These are phyloP conservation scores for Metschnikowia bowlesiae DNA, from an alignment of 805 yeast genomes.

Conservation along the genomic window DNA sequence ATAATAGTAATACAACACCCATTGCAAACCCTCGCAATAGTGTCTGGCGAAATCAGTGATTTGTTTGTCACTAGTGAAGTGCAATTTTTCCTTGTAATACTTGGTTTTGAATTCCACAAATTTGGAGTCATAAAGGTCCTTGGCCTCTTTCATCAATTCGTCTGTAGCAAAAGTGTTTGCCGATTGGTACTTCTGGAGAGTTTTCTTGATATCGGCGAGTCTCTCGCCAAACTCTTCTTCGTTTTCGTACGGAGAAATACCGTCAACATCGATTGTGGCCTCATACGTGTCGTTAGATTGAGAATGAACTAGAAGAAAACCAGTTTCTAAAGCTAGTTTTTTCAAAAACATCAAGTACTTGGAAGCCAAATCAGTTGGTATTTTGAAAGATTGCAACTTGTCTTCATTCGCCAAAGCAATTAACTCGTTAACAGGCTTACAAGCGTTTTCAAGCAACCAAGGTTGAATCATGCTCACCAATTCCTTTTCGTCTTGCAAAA, in stretches of 20 bases:
- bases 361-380: slow-evolving; percentile 46
- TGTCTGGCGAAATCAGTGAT: slow-evolving; percentile 66
- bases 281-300: slow-evolving; percentile 51
- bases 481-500: slow-evolving; percentile 70
- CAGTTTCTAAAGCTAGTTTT: slow-evolving; percentile 61
- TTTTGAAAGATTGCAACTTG: slow-evolving; percentile 24
- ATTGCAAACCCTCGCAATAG: slow-evolving; percentile 91
- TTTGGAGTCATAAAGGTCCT: slow-evolving; percentile 65
- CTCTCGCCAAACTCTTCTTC: slow-evolving; percentile 61
- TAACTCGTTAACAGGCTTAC: slow-evolving; percentile 31
- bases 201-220: slow-evolving; percentile 45
- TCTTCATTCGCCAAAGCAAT: slow-evolving; percentile 27
- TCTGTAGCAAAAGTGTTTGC: slow-evolving; percentile 62
- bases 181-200: slow-evolving; percentile 60
- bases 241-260: slow-evolving; percentile 62
- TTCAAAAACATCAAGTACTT: slow-evolving; percentile 58
- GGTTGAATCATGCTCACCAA: slow-evolving; percentile 55
- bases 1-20: slow-evolving; percentile 92
- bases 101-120: slow-evolving; percentile 77
- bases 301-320: slow-evolving; percentile 63
- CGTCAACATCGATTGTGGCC: slow-evolving; percentile 67
- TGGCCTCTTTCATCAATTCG: slow-evolving; percentile 42
- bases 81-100: slow-evolving; percentile 81
- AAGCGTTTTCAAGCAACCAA: slow-evolving; percentile 41
- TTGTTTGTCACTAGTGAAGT: slow-evolving; percentile 59